phyloP scores from a whole-genome alignment of 371 early-diverging fungal genomes.

The Mucor lusitanicus region DNA sequence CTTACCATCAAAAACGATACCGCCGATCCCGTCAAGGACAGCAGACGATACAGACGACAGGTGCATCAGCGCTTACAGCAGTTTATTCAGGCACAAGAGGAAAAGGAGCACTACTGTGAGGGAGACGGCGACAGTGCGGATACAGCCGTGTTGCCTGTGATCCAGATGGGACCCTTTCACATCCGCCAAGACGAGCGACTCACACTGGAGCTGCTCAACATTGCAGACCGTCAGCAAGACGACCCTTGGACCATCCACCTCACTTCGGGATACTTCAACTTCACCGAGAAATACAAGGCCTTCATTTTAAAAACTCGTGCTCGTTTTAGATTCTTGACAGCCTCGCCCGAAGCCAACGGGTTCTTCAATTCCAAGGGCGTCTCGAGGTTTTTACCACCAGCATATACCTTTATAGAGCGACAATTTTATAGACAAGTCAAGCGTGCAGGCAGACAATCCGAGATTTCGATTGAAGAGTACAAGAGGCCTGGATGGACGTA shows the following conservation, averaged over 20 bases:
- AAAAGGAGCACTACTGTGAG: background rate
- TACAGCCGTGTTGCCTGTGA: conserved; percentile 80
- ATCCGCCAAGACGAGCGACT: conserved; percentile 79
- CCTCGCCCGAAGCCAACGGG: conserved; percentile 95
- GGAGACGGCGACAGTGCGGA: conserved; percentile 32
- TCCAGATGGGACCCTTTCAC: conserved; percentile 87
- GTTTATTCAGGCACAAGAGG: conserved; percentile 46
- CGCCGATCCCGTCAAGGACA: conserved; percentile 70
- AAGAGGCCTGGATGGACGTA: conserved; percentile 84
- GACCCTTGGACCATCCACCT: conserved; percentile 58
- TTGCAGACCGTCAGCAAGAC: conserved; percentile 34
- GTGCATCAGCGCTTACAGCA: conserved; percentile 51
- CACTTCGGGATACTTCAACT: conserved; percentile 95
- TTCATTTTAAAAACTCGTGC: conserved; percentile 61
- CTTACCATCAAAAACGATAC: conserved; percentile 31
- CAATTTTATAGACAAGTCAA: conserved; percentile 57
- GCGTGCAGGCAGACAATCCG: conserved; percentile 36
- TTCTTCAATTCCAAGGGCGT: conserved; percentile 89
- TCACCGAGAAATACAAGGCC: conserved; percentile 68
- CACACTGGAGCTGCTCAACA: conserved; percentile 62
- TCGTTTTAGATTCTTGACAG: conserved; percentile 71
- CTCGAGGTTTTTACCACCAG: conserved; percentile 84
- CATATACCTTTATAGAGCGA: conserved; percentile 82
- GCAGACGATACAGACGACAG: conserved; percentile 56
- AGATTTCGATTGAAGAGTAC: conserved; percentile 73